Conservation (phyloP, 148 eudicot species). For the Mesembryanthemum crystallinum region DNA sequence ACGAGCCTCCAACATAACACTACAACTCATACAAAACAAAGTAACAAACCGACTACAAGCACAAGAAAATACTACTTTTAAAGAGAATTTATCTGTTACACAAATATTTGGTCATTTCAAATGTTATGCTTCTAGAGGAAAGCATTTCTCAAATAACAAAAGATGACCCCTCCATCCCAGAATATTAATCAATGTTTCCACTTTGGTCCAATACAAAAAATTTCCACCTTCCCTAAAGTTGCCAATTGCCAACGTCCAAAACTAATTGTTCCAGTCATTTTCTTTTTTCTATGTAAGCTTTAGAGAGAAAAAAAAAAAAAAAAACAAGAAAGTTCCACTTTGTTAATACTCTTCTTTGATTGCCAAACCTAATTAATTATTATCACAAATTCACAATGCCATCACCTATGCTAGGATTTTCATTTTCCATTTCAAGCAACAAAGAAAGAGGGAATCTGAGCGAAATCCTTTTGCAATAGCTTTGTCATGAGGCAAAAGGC, state of each 20-base stretch:
- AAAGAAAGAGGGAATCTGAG: neutral
- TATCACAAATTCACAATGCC: too few relatives aligned
- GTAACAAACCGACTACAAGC: neutral
- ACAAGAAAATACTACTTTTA: neutral
- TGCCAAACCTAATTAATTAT: neutral
- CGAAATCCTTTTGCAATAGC: conserved; percentile 8
- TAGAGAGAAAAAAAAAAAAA: neutral
- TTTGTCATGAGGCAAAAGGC: too few relatives aligned
- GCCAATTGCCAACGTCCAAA: too few relatives aligned
- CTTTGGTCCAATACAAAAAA: neutral
- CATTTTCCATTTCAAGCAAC: neutral
- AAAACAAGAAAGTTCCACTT: too few relatives aligned
- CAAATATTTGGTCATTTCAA: too few relatives aligned
- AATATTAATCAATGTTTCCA: neutral
- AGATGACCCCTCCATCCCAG: neutral
- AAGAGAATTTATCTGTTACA: too few relatives aligned
- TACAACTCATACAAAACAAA: conserved; percentile 1
- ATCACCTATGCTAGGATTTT: neutral
- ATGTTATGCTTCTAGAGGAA: neutral
- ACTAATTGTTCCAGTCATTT: too few relatives aligned
- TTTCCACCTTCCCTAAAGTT: neutral
- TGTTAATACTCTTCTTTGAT: neutral
- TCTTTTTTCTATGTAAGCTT: neutral
- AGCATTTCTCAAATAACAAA: neutral
- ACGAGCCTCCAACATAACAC: neutral